Evolutionary conservation across 805 yeast species (phyloP).

Genomic region (Nakazawaea ishiwadae): DNA sequence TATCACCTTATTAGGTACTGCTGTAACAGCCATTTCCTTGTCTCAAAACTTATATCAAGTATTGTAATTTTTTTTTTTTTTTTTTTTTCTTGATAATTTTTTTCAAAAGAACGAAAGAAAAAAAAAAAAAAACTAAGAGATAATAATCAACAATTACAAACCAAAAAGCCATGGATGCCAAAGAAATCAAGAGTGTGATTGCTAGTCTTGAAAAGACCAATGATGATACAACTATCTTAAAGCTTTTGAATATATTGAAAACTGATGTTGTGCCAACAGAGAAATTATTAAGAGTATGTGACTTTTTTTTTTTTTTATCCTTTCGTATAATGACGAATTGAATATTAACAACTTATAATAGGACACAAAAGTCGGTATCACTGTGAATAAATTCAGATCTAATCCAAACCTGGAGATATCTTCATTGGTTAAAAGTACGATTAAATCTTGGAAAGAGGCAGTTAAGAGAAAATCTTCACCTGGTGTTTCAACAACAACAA

Average conservation of each 20-base stretch:
- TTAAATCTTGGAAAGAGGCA: slow-evolving; percentile 85
- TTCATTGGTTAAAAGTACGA: slow-evolving; percentile 72
- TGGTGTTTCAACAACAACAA: background rate
- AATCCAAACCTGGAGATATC: slow-evolving; percentile 64
- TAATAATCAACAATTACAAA: background rate
- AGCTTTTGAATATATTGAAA: slow-evolving; percentile 60
- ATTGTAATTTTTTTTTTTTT: background rate
- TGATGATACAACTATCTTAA: slow-evolving; percentile 59
- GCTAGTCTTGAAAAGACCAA: slow-evolving; percentile 69
- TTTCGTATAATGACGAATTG: background rate
- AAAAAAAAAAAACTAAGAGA: background rate
- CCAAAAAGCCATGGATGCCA: too few species aligned
- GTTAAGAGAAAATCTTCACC: slow-evolving; percentile 42
- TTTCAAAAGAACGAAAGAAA: background rate
- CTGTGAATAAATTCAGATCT: slow-evolving; percentile 82
- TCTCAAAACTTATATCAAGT: too few species aligned
- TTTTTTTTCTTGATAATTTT: slow-evolving; percentile 7
- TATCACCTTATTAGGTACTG: slow-evolving; percentile 39
- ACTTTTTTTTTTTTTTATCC: background rate
- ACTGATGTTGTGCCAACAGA: slow-evolving; percentile 81
- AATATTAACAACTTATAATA: slow-evolving; percentile 12
- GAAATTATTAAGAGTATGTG: slow-evolving; percentile 58
- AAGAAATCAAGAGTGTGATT: slow-evolving; percentile 67
- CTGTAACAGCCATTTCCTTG: slow-evolving; percentile 2
- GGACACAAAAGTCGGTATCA: slow-evolving; percentile 96